These are phyloP conservation scores for Xylaria sp. DNA, from an alignment of 2,329 filamentous ascomycete genomes.

Conservation along the genomic window DNA sequence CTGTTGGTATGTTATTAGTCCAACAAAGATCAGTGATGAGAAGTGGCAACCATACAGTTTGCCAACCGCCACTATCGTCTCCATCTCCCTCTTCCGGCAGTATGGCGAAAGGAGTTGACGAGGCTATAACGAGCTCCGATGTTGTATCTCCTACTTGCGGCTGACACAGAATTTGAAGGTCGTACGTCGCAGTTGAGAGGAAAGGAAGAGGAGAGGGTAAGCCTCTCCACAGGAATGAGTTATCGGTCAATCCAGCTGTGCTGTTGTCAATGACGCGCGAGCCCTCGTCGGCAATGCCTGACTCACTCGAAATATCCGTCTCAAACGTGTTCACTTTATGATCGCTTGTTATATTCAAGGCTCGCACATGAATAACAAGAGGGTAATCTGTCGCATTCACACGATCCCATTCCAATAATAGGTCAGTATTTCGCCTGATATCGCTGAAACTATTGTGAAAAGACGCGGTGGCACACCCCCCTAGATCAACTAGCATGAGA, in stretches of 20 bases:
- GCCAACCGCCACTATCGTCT: slow-evolving; percentile 7
- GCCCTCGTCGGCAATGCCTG: background rate
- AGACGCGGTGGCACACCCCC: slow-evolving; percentile 3
- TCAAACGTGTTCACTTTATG: slow-evolving; percentile 41
- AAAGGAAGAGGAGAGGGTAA: slow-evolving; percentile 43
- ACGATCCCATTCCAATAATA: slow-evolving; percentile 41
- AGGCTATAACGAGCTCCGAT: slow-evolving; percentile 31
- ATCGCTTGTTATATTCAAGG: slow-evolving; percentile 42
- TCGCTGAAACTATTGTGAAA: slow-evolving; percentile 38
- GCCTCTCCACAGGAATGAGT: slow-evolving; percentile 41
- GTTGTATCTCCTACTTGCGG: slow-evolving; percentile 14
- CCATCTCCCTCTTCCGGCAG: background rate
- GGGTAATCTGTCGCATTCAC: slow-evolving; percentile 35
- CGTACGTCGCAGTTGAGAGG: slow-evolving; percentile 41
- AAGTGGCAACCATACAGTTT: slow-evolving; percentile 4
- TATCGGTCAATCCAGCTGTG: slow-evolving; percentile 38
- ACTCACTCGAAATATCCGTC: slow-evolving; percentile 40
- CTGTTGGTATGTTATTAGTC: slow-evolving; percentile 15
- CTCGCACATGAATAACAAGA: slow-evolving; percentile 36
- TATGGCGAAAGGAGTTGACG: slow-evolving; percentile 41
- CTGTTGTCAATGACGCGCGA: background rate
- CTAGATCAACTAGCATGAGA: background rate
- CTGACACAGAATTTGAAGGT: slow-evolving; percentile 40
- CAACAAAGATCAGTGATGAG: slow-evolving; percentile 3
- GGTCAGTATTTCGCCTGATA: slow-evolving; percentile 38